These are phyloP conservation scores for Kalmanozyma brasiliensis DNA, from an alignment of 1,284 basidiomycete genomes.

Conservation along the genomic window DNA sequence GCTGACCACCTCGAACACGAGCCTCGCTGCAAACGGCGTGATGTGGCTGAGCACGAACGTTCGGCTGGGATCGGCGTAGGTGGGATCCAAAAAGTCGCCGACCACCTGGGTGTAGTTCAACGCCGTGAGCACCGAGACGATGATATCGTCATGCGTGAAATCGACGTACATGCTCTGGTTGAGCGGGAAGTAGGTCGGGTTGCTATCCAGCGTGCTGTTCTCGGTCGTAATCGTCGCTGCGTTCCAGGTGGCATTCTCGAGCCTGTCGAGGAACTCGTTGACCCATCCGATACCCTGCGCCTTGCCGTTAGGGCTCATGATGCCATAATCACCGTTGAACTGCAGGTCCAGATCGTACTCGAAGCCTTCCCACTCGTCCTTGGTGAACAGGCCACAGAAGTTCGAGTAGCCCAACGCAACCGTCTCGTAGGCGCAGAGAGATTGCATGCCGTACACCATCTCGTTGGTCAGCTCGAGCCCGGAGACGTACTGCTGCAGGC, in stretches of 20 bases:
- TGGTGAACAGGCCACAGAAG: conserved; percentile 88
- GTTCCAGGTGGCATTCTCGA: conserved; percentile 47
- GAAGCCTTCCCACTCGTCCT: conserved; percentile 88
- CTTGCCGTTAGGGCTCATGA: conserved; percentile 80
- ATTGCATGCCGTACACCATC: conserved; percentile 58
- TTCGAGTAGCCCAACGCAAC: conserved; percentile 55
- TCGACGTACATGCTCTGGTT: conserved; percentile 62
- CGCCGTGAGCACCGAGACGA: conserved; percentile 59
- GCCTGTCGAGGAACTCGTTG: conserved; percentile 61
- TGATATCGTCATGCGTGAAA: conserved; percentile 62
- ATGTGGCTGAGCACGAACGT: conserved; percentile 55
- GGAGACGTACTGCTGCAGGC: conserved; percentile 56
- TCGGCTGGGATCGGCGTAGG: conserved; percentile 35
- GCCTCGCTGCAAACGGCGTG: conserved; percentile 50
- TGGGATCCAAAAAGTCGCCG: conserved; percentile 44
- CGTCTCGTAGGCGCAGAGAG: conserved; percentile 68
- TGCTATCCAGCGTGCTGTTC: conserved; percentile 57
- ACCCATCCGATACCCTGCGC: conserved; percentile 86
- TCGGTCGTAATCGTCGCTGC: conserved; percentile 48
- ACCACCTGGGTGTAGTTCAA: conserved; percentile 62
- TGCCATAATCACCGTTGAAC: conserved; percentile 73
- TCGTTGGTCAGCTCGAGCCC: conserved; percentile 69
- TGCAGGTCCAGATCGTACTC: conserved; percentile 72
- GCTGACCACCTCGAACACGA: conserved; percentile 56
- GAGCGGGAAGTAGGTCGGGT: conserved; percentile 57